Evolutionary conservation across 2,329 filamentous ascomycete genomes (phyloP).

Genomic region (Ascochyta fabae): DNA sequence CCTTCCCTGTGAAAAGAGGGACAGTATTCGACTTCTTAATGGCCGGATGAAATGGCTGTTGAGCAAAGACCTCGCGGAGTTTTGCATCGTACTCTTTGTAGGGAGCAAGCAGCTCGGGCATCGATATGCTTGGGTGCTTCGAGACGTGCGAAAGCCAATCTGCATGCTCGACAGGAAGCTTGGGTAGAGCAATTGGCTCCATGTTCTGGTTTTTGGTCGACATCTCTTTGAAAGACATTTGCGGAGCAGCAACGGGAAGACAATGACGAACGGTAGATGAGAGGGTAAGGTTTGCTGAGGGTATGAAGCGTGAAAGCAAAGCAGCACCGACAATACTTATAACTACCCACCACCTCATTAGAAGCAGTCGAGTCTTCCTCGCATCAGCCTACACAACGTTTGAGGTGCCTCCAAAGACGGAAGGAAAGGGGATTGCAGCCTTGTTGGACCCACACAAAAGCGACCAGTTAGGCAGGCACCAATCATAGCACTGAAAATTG

Average conservation of each 20-base stretch:
- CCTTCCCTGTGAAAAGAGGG: constrained; percentile 66
- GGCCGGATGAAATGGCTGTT: constrained; percentile 66
- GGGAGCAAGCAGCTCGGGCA: constrained; percentile 67
- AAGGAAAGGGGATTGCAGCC: constrained; percentile 3
- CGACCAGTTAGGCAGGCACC: constrained; percentile 7
- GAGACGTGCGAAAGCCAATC: constrained; percentile 61
- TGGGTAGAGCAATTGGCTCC: constrained; percentile 39
- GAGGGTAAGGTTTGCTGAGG: background rate
- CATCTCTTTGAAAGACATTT: constrained; percentile 18
- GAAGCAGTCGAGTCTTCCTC: background rate
- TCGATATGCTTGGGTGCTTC: constrained; percentile 59
- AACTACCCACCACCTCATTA: background rate
- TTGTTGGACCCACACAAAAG: background rate
- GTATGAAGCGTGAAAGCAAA: background rate
- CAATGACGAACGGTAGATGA: background rate
- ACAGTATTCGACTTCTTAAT: constrained; percentile 68
- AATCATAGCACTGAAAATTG: background rate
- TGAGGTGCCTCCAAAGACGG: background rate
- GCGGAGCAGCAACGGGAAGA: background rate
- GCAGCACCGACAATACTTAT: background rate
- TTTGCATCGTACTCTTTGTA: constrained; percentile 72
- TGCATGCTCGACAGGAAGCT: constrained; percentile 48
- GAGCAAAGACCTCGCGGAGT: constrained; percentile 72
- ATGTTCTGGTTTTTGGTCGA: background rate
- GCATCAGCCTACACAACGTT: constrained; percentile 2